These are phyloP conservation scores for Paramecium sonneborni DNA, from an alignment of 73 alveolate genomes.

Conservation along the genomic window DNA sequence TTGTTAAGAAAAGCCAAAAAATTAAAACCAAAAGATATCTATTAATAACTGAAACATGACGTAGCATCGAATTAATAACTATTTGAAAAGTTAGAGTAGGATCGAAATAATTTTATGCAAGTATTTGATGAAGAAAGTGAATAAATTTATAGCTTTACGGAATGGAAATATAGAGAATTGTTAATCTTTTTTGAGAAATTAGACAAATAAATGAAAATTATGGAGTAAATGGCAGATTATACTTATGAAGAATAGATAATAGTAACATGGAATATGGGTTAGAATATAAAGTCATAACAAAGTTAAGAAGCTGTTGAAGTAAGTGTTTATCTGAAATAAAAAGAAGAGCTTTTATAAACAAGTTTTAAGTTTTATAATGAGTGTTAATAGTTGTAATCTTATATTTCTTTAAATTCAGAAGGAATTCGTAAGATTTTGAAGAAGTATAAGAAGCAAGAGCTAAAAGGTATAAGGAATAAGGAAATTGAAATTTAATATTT, in stretches of 20 bases:
- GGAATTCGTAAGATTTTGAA: slow-evolving; percentile 40
- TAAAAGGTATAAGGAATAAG: not conserved
- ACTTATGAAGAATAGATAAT: not conserved
- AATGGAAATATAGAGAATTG: slow-evolving; percentile 15
- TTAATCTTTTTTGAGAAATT: slow-evolving; percentile 11
- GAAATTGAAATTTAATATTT: not conserved
- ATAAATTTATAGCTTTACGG: not conserved
- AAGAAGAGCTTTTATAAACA: slow-evolving; percentile 32
- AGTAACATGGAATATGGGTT: slow-evolving; percentile 36
- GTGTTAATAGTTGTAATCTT: not conserved
- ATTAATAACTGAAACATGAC: not conserved
- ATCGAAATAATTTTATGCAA: not conserved
- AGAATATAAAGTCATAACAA: not conserved
- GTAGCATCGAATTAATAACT: not conserved
- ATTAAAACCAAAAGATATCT: not conserved
- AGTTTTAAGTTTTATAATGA: not conserved
- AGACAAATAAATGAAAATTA: not conserved
- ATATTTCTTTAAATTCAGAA: not conserved
- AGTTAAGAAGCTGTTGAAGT: not conserved
- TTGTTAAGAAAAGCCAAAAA: not conserved
- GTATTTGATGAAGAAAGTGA: not conserved
- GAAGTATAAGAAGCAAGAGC: slow-evolving; percentile 38
- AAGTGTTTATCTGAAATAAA: not conserved
- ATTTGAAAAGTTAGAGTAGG: slow-evolving; percentile 2
- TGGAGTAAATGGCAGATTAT: not conserved